Percentiles rank a stretch among this genome's conserved stretches.
These are phyloP conservation scores for Sphagnum magellanicum DNA, from an alignment of 228 moss, liverwort and hornwort genomes.

Conservation along the genomic window DNA sequence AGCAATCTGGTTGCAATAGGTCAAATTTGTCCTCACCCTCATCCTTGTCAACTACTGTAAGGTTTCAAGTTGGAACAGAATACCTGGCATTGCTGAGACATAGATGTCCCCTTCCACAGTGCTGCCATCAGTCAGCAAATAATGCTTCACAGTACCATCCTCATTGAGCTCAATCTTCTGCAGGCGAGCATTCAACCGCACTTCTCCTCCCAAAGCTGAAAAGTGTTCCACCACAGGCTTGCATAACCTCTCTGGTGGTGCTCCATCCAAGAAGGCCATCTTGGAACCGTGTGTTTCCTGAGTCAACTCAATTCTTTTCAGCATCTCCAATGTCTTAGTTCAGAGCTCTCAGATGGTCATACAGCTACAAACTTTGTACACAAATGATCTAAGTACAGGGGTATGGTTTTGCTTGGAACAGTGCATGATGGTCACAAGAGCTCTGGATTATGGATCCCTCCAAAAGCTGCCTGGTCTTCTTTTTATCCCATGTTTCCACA, in stretches of 20 bases:
- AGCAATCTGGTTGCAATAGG: no score
- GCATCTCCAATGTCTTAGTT: not conserved
- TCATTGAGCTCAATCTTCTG: constrained; percentile 78
- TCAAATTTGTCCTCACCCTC: no score
- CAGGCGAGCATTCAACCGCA: constrained; percentile 72
- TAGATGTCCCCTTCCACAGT: constrained; percentile 92
- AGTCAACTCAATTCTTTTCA: not conserved
- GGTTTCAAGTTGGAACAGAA: not conserved
- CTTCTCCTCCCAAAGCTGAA: constrained; percentile 66
- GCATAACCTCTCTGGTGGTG: constrained; percentile 93
- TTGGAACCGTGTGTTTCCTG: constrained; percentile 98
- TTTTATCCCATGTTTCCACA: not conserved
- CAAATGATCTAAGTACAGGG: not conserved
- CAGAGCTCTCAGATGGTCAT: no score
- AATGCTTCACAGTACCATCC: constrained; percentile 85
- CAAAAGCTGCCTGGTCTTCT: no score
- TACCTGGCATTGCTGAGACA: constrained; percentile 97
- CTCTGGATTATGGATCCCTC: no score
- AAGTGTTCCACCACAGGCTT: constrained; percentile 91
- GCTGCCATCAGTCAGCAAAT: constrained; percentile 59
- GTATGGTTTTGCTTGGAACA: not conserved
- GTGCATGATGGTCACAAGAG: no score
- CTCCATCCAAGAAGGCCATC: constrained; percentile 98
- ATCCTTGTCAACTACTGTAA: no score
- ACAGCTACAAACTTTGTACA: not conserved